phyloP scores from a whole-genome alignment of 805 yeast species.

The Cyberlindnera mycetangii region DNA sequence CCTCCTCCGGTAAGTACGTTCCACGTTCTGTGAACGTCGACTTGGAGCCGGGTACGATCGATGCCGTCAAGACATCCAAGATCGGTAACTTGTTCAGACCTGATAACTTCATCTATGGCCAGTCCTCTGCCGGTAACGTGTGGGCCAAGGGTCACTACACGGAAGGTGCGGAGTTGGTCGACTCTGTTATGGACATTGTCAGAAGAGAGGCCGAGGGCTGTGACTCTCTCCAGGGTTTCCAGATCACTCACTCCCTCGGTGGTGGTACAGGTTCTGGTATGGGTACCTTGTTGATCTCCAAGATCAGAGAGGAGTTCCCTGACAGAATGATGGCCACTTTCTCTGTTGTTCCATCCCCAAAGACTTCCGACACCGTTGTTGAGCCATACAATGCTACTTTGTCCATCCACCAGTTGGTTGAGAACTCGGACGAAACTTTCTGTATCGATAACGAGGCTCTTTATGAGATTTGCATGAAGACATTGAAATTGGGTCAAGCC shows the following conservation, averaged over 20 bases:
- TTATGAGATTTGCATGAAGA: conserved; percentile 96
- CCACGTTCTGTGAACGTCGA: conserved; percentile 98
- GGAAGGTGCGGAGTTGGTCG: conserved; percentile 92
- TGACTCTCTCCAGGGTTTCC: conserved; percentile 96
- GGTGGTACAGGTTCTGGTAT: conserved; percentile 99
- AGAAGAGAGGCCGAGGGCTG: conserved; percentile 96
- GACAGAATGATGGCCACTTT: conserved; percentile 97
- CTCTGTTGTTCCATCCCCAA: conserved; percentile 98
- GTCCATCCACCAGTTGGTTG: conserved; percentile 94
- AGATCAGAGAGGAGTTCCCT: conserved; percentile 88
- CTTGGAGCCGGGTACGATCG: conserved; percentile 96
- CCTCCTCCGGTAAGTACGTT: conserved; percentile 93
- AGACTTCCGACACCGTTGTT: conserved; percentile 93
- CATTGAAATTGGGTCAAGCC: conserved; percentile 89
- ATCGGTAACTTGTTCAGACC: conserved; percentile 95
- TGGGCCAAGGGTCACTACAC: conserved; percentile 99
- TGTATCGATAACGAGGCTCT: conserved; percentile 99
- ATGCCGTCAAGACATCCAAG: conserved; percentile 91
- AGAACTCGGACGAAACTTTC: conserved; percentile 98
- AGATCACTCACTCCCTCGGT: conserved; percentile 95
- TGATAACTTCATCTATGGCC: conserved; percentile 94
- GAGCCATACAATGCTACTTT: conserved; percentile 98
- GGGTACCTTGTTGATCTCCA: conserved; percentile 90
- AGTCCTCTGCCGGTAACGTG: conserved; percentile 98
- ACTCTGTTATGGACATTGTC: conserved; percentile 90